Base-by-base conservation (phyloP, 1,284 basidiomycete genomes). In the Mycosarcoma maydis region DNA sequence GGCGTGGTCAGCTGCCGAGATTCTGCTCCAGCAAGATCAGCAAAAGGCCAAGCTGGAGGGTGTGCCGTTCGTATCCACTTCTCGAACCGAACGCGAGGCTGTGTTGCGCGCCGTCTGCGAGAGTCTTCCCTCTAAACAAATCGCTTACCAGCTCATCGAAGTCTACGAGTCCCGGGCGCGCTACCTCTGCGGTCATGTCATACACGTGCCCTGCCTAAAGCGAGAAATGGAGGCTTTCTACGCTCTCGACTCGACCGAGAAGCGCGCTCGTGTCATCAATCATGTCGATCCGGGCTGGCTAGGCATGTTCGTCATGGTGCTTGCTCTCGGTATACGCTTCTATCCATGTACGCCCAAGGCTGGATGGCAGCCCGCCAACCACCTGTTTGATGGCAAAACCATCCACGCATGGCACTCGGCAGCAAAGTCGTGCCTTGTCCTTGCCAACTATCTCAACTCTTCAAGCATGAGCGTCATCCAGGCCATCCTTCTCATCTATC, bases 261-360 rank as follows among this genome's bases (percentile, higher is more conserved):
- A 73, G 60, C 64, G 68, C 11, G 78, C 78, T 19, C 59, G 72
- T 36, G 78, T 75, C 20, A 59, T 78, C 49, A 75, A 80, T 44
- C 53, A 67, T 49, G 71, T 78, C 40, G 78, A 80, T 41, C 50
- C 76, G 0, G 72, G 62, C 39, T 80, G 78, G 78, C 74, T 80
- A 11, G 60, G 65, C 22, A 44, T 76, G 39, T 58, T 78, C 47
- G 66, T 80, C n/a, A 52, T 71, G 37, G 62, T 78, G 8, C 56
- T 80, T n/a, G 72, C 74, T 6, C 55, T 78, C 3, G 76, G 59
- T 24, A 42, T 80, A 10, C 74, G 69, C 24, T 80, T 80, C 71
- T 75, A 75, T 39, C 77, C 77, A 2, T 76, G 75, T 56, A 13
- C 37, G 22, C 71, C 76, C 27, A 60, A 67, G 34, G 42, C 58